Percentiles rank a stretch among this genome's conserved stretches.
These are phyloP conservation scores for Daedaleopsis nitida DNA, from an alignment of 768 basidiomycete genomes.

Conservation along the genomic window DNA sequence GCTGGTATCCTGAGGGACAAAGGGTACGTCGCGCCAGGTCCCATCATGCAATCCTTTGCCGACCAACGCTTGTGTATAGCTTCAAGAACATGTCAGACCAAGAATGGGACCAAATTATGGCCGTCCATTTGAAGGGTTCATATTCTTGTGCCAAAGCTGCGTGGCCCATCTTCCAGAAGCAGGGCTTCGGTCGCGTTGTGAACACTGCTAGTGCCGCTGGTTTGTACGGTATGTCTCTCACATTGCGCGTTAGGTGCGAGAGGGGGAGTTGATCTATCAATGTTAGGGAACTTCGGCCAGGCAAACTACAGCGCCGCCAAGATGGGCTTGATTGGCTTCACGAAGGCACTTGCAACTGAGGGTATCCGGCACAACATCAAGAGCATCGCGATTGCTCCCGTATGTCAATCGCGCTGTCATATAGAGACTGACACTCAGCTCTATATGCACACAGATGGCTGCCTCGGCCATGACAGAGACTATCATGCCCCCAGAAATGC, in stretches of 20 bases:
- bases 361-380: conserved; percentile 91
- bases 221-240: conserved; percentile 66
- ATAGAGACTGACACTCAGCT: not conserved
- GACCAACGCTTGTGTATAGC: conserved; percentile 37
- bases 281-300: conserved; percentile 91
- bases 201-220: conserved; percentile 97
- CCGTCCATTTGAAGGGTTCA: conserved; percentile 93
- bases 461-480: conserved; percentile 97
- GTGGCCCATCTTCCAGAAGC: conserved; percentile 94
- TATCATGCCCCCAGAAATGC: conserved; percentile 91
- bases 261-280: not conserved
- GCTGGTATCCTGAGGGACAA: conserved; percentile 88
- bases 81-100: conserved; percentile 98
- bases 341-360: conserved; percentile 90
- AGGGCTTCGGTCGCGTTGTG: conserved; percentile 91
- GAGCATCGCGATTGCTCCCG: conserved; percentile 86
- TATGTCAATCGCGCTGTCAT: conserved; percentile 38
- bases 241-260: not conserved
- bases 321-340: conserved; percentile 92
- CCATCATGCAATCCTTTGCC: not conserved
- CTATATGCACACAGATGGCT: conserved; percentile 61
- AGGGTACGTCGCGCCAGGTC: conserved; percentile 47
- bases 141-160: conserved; percentile 92
- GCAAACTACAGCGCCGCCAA: conserved; percentile 98
- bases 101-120: conserved; percentile 87